Evolutionary conservation across 2,329 filamentous ascomycete genomes (phyloP), one percentile per base, ranked within the genome.

Genomic region (Rhexocercosporidium sp.): DNA sequence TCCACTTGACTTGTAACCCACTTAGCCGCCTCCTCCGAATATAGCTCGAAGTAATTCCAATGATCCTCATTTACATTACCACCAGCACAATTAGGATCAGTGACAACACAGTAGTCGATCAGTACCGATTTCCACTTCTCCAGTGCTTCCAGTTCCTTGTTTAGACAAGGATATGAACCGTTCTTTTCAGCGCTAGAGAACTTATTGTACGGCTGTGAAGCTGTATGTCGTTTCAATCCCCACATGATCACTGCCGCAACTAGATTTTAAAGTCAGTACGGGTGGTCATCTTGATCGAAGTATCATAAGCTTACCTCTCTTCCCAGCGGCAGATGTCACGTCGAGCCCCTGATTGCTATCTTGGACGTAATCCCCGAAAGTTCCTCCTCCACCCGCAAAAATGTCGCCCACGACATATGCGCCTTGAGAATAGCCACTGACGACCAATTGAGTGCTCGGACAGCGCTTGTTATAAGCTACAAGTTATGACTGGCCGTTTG

Each of bases 401-500:
- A 81, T 74, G 66, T 80, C 79, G 54, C 79, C 75, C 22, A 79
- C 69, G 12, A 82, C 74, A 3, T 81, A 79, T 1, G 74, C 77
- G 53, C 81, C 81, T 68, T 82, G 78, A 1, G 78, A 80, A 69
- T 81, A 82, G 0, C 81, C 81, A 66, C 78, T 79, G 37, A 82
- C 62, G 12, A 82, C 79, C 16, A 82, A 76, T 67, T 78, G 80
- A 25, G 79, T 68, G 39, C 79, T 69, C 20, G 81, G 80, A 65
- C 81, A 83, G 16, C 74, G 74, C 69, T 77, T 71, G 70, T 77
- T 77, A 70, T 82, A 82, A 0, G 75, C 77, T 9, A 74, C 76
- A 68, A 83, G 79, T 72, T 82, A 79, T 11, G 66, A 61, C 29
- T 77, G 66, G 3, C 79, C 79, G 59, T 78, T 78, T 44, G 66